phyloP scores from a whole-genome alignment of 345 rosid species.

The Brassica incana region DNA sequence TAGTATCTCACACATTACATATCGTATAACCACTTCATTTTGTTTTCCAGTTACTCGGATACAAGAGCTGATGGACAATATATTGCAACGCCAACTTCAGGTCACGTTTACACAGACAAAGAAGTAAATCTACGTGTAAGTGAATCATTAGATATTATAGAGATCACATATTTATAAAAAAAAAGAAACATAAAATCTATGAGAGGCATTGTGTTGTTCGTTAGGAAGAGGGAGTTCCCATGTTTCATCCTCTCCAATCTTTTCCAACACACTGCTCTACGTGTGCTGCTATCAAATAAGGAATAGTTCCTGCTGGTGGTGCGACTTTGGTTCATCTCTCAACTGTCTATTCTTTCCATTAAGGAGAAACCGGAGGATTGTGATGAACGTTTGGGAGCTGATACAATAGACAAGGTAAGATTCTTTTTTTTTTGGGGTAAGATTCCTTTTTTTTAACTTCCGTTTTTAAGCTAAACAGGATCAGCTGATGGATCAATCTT shows the following conservation, averaged over 20 bases:
- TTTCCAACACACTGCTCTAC: conserved; percentile 39
- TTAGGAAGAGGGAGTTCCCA: too few species aligned
- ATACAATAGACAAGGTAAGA: conserved; percentile 60
- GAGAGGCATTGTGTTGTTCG: too few species aligned
- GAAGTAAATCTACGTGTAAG: too few species aligned
- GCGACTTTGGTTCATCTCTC: conserved; percentile 89
- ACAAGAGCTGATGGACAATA: too few species aligned
- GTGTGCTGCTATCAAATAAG: conserved; percentile 97
- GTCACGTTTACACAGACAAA: too few species aligned
- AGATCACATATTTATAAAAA: too few species aligned
- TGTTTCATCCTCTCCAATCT: too few species aligned
- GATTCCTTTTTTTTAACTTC: background rate
- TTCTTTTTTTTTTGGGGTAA: conserved; percentile 46
- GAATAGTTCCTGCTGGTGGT: conserved; percentile 97
- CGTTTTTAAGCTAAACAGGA: background rate
- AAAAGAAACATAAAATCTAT: too few species aligned
- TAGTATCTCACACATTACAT: too few species aligned
- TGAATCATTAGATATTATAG: too few species aligned
- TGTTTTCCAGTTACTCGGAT: too few species aligned
- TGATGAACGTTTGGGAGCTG: conserved; percentile 89
- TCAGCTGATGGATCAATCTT: background rate
- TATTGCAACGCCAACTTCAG: too few species aligned
- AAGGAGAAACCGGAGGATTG: conserved; percentile 70
- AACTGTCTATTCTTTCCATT: conserved; percentile 55
- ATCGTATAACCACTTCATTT: background rate